Base-by-base conservation (phyloP, 176 grass and related monocot species). In the Pontederia crassipes region DNA sequence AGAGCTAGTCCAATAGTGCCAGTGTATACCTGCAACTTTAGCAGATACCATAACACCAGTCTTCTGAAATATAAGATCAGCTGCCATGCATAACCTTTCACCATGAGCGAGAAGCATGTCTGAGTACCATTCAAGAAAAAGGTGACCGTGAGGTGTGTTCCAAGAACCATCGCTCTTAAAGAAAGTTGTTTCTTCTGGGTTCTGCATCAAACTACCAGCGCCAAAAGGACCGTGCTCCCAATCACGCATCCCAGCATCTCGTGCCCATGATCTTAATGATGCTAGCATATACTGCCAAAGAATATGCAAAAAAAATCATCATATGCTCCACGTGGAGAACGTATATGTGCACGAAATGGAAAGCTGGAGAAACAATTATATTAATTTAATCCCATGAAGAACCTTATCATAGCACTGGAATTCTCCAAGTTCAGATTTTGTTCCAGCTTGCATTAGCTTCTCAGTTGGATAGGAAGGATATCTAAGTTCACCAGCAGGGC, bases 371-470 rank as follows among this genome's bases (percentile, higher is more conserved):
- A 27, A 1, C n/a, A 32, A 17, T 28, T 48, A 61, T 8, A 8
- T 1, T 18, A 32, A 18, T 28, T 45, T 54, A 28, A 69, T 75
- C 46, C 11, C 61, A 45, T 14, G 8, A 15, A 11, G 15, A 57
- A 89, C 86, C 86, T 89, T 89, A 59, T 89, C 86, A 67, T 89
- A 89, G 70, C 82, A 89, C 57, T 89, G 86, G 71, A 89, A 89
- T 62, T 85, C 75, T 71, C 82, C 86, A 10, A 85, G 59, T 73
- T 82, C 82, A 64, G 72, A 68, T 74, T 49, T 56, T 52, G 57
- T 50, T 9, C 60, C 73, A 56, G 69, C 55, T 26, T 59, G 45
- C 59, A 58, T 82, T 74, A 89, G 65, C 64, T 79, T 89, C 68
- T 89, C 79, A 46, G 75, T 77, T 66, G 82, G 64, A 56, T 59